These are phyloP conservation scores for Penicillium hesseltinei DNA, from an alignment of 2,329 filamentous ascomycete species.

Conservation along the genomic window DNA sequence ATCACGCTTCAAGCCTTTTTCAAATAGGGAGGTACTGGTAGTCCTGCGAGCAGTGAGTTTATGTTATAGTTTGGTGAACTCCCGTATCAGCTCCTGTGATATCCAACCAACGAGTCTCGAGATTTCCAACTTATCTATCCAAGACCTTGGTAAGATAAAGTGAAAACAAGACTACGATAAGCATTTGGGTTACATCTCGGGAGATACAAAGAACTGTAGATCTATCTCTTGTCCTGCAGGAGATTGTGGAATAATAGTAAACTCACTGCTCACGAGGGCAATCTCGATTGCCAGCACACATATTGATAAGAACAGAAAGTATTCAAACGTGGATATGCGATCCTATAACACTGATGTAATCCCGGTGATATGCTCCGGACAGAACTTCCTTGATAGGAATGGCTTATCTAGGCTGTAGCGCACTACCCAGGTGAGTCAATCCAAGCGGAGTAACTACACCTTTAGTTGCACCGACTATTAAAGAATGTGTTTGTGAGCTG, in stretches of 20 bases:
- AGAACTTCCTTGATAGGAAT: constrained; percentile 4
- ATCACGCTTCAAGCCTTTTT: not conserved
- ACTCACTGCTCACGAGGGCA: not conserved
- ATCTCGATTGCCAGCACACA: not conserved
- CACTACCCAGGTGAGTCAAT: not conserved
- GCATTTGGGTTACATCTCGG: not conserved
- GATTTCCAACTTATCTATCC: not conserved
- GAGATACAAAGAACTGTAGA: not conserved
- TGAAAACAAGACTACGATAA: not conserved
- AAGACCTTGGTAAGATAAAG: not conserved
- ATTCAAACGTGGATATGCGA: constrained; percentile 1
- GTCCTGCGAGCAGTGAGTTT: not conserved
- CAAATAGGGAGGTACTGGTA: too few relatives aligned
- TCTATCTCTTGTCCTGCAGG: not conserved
- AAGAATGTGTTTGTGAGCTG: not conserved
- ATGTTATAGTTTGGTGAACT: not conserved
- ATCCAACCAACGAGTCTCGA: not conserved
- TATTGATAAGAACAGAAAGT: too few relatives aligned
- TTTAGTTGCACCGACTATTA: not conserved
- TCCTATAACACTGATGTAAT: not conserved
- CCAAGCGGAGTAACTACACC: not conserved
- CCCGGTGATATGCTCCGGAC: not conserved
- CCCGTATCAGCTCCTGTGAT: not conserved
- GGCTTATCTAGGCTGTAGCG: not conserved
- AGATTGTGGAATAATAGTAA: not conserved